Percentiles rank a stretch among this genome's conserved stretches.
phyloP scores from a whole-genome alignment of 2,329 filamentous ascomycete genomes.

The Samsoniella hepiali region DNA sequence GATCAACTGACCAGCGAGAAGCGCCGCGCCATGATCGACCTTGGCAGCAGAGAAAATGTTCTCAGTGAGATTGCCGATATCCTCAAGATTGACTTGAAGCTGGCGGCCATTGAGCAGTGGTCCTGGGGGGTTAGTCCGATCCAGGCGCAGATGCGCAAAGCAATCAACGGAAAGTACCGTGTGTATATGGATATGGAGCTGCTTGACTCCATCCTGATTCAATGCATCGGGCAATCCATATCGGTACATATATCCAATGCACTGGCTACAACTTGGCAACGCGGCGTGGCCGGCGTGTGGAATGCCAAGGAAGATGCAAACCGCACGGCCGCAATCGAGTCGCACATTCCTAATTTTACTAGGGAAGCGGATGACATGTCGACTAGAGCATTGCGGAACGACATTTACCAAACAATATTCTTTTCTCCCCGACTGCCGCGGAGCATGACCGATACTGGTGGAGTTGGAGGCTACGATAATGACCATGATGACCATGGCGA shows the following conservation, averaged over 20 bases:
- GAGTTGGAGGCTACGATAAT: constrained; percentile 28
- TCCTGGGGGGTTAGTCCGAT: constrained; percentile 36
- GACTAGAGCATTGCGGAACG: neutral
- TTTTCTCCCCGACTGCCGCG: constrained; percentile 40
- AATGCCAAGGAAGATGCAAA: constrained; percentile 1
- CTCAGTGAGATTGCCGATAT: constrained; percentile 43
- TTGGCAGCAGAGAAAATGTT: constrained; percentile 23
- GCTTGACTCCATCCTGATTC: constrained; percentile 40
- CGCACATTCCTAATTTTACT: neutral
- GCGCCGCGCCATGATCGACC: constrained; percentile 17
- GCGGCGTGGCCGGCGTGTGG: neutral
- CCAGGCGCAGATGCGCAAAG: constrained; percentile 38
- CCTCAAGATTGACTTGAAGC: constrained; percentile 42
- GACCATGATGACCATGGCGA: constrained; percentile 18
- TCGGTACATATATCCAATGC: constrained; percentile 5
- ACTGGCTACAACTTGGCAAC: neutral
- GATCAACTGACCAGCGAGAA: constrained; percentile 19
- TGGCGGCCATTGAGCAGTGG: constrained; percentile 34
- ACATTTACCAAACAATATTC: constrained; percentile 2
- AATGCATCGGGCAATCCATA: constrained; percentile 35
- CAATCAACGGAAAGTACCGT: constrained; percentile 47
- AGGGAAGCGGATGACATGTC: neutral
- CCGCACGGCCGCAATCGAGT: neutral
- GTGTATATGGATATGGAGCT: constrained; percentile 55
- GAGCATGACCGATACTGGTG: constrained; percentile 33